Evolutionary conservation across 2,329 filamentous ascomycete genomes (phyloP).

Genomic region (Cladosporium sp.): DNA sequence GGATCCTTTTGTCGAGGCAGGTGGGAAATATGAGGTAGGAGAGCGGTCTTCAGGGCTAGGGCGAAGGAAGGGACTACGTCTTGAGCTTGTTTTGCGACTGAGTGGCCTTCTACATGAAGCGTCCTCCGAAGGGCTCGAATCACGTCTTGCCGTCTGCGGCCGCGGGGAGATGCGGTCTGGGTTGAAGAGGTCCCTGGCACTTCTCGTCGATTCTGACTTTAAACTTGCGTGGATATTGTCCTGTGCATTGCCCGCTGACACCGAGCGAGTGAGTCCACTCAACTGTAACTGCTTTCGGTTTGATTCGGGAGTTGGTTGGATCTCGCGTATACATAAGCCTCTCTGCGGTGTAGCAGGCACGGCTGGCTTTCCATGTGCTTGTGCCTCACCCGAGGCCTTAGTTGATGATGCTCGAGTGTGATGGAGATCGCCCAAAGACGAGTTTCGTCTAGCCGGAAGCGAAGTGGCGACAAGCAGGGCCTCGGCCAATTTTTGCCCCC

Average conservation of each 20-base stretch:
- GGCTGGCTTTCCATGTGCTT: too few species aligned
- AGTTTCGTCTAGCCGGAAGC: neutral
- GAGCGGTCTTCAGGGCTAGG: neutral
- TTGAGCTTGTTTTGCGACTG: neutral
- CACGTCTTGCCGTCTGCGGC: neutral
- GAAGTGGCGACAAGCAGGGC: neutral
- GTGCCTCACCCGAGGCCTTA: neutral
- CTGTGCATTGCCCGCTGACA: neutral
- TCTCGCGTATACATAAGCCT: neutral
- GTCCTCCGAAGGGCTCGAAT: neutral
- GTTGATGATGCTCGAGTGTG: neutral
- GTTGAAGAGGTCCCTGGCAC: neutral
- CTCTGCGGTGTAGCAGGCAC: neutral
- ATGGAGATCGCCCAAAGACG: neutral
- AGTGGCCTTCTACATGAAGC: neutral
- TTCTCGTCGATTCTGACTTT: neutral
- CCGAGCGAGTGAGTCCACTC: neutral
- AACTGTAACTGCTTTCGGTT: neutral
- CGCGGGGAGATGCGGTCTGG: neutral
- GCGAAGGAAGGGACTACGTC: neutral
- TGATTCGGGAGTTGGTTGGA: slow-evolving; percentile 1
- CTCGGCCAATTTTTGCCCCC: neutral
- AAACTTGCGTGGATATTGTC: neutral
- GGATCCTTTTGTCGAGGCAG: slow-evolving; percentile 20
- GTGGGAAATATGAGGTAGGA: neutral